Evolutionary conservation across 768 basidiomycete species (phyloP), one percentile per base, ranked within the genome.

Genomic region (Pulveroboletus sp.): DNA sequence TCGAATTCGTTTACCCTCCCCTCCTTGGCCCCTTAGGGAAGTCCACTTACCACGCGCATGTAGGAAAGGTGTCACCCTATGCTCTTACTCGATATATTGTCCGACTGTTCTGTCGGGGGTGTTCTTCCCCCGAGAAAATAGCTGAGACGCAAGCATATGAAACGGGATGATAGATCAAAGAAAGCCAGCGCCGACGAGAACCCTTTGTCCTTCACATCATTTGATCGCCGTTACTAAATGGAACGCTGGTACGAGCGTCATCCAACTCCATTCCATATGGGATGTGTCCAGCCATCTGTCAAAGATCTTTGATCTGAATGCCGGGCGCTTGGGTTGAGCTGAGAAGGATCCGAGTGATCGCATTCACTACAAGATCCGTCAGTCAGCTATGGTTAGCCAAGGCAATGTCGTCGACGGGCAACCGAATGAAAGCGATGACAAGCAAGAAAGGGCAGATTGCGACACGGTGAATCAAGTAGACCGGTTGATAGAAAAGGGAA

Each of bases 261-360:
- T 43, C 33, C 27, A 36, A 37, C 45, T 39, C 32, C 49, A 43
- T 55, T 11, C 32, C 45, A 21, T 26, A 39, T 30, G 37, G n/a
- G 21, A 42, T 17, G 17, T 26, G 24, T 24, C 40, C 17, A 18
- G 26, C 17, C 10, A 32, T 28, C 27, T 46, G 52, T 68, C 78
- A 89, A 53, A 79, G 74, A 73, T 93, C 93, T 48, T 81, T 79
- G 68, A 96, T 79, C 60, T 81, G 86, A 66, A 96, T 93, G 14
- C 89, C 87, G n/a, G 93, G 93, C 15, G 91, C 91, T 58, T 86
- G 85, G 27, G 79, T 80, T 24, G 92, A 88, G 66, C 90, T 94
- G 36, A 96, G 78, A 60, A 90, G 76, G 21, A 93, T 86, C 57
- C 82, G 83, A n/a, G 73, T 76, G 61, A 96, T 89, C 8, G 82